Percentiles rank a stretch among this genome's conserved stretches.
Conservation (phyloP, 352 stramenopile genomes). For the Phytophthora sp. region DNA sequence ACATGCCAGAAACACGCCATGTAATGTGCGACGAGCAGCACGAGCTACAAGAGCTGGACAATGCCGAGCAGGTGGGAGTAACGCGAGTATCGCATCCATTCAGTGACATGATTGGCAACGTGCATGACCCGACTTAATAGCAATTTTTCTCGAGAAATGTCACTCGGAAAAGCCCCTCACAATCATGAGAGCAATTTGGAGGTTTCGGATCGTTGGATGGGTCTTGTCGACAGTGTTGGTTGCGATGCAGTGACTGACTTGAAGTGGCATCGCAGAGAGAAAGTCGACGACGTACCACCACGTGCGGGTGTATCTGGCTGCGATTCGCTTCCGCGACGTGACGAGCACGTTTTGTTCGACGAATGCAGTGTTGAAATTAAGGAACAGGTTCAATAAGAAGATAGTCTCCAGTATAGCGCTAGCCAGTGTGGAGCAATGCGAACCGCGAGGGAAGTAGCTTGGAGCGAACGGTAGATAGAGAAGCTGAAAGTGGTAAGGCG, state of each 20-base stretch:
- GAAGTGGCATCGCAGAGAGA: slow-evolving; percentile 9
- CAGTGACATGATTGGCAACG: slow-evolving; percentile 29
- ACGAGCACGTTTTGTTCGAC: slow-evolving; percentile 18
- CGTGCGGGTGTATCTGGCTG: slow-evolving; percentile 10
- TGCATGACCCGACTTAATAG: slow-evolving; percentile 18
- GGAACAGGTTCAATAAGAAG: slow-evolving; percentile 8
- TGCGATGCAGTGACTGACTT: neutral
- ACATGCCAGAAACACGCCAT: slow-evolving; percentile 54
- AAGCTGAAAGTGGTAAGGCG: slow-evolving; percentile 18
- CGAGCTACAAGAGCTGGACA: slow-evolving; percentile 35
- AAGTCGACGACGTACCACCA: slow-evolving; percentile 25
- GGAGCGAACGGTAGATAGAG: slow-evolving; percentile 13
- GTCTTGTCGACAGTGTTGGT: too few relatives aligned
- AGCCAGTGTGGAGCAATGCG: neutral
- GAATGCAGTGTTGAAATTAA: slow-evolving; percentile 31
- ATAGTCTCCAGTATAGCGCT: slow-evolving; percentile 1
- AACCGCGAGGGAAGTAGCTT: slow-evolving; percentile 4
- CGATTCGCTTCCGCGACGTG: slow-evolving; percentile 19
- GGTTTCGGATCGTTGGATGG: too few relatives aligned
- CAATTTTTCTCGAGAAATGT: slow-evolving; percentile 19
- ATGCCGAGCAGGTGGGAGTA: slow-evolving; percentile 45
- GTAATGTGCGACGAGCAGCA: slow-evolving; percentile 52
- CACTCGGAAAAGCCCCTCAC: slow-evolving; percentile 10
- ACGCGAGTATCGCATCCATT: slow-evolving; percentile 35
- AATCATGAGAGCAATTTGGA: slow-evolving; percentile 30